A percentile compares a stretch with the other conserved stretches of the same genome.
These are phyloP conservation scores for Saccharomyces hybrid DNA, from an alignment of 1,139 yeast genomes.

Conservation along the genomic window DNA sequence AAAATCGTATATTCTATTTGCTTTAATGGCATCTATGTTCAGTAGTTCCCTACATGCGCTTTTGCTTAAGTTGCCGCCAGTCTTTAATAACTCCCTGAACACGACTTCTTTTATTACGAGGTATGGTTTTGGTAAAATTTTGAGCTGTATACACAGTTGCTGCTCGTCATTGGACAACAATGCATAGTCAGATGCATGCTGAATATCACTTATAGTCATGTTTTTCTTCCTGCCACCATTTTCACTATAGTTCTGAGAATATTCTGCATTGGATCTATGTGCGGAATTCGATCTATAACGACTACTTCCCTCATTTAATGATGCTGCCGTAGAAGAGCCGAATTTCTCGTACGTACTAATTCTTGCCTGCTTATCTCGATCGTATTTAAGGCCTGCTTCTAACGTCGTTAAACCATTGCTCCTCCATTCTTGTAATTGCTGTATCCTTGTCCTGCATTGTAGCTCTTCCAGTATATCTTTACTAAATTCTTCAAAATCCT, in stretches of 20 bases:
- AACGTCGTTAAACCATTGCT: conserved; percentile 77
- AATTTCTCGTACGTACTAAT: conserved; percentile 53
- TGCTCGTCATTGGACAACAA: conserved; percentile 80
- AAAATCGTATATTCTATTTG: conserved; percentile 83
- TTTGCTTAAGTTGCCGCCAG: conserved; percentile 77
- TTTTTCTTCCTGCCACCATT: conserved; percentile 35
- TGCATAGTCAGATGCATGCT: conserved; percentile 77
- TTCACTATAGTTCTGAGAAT: conserved; percentile 23
- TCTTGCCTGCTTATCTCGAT: conserved; percentile 71
- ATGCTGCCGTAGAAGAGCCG: conserved; percentile 34
- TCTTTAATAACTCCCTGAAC: conserved; percentile 77
- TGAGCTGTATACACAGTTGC: conserved; percentile 70
- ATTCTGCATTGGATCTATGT: conserved; percentile 23
- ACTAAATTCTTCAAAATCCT: conserved; percentile 69
- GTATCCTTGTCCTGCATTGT: conserved; percentile 70
- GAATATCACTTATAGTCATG: conserved; percentile 48
- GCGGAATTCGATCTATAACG: conserved; percentile 27
- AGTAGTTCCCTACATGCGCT: conserved; percentile 75
- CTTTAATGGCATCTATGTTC: conserved; percentile 80
- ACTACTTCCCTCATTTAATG: conserved; percentile 12
- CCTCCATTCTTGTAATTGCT: conserved; percentile 90
- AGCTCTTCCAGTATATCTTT: conserved; percentile 71
- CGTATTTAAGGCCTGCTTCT: conserved; percentile 80
- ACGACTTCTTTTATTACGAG: conserved; percentile 84
- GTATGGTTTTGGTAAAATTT: conserved; percentile 88